These are phyloP conservation scores for Staphylotrichum tortipilum DNA, from an alignment of 495 filamentous ascomycete species.

Conservation along the genomic window DNA sequence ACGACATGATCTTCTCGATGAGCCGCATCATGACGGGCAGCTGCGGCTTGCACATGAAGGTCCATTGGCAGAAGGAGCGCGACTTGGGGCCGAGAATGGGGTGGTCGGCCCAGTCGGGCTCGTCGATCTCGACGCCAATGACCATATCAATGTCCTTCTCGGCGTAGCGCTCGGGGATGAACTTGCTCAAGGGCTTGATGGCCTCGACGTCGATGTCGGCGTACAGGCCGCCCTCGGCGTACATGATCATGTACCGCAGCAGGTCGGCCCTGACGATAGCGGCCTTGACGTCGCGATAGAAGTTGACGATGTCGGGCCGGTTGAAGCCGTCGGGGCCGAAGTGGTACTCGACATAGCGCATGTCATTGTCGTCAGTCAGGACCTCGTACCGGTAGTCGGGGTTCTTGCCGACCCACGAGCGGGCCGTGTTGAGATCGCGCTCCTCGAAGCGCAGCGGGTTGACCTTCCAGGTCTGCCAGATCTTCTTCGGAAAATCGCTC, in stretches of 20 bases:
- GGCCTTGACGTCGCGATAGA: conserved; percentile 47
- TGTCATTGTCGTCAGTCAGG: conserved; percentile 52
- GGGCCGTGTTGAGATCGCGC: conserved; percentile 43
- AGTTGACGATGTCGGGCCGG: conserved; percentile 51
- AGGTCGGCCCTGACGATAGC: conserved; percentile 55
- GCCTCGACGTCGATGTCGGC: conserved; percentile 52
- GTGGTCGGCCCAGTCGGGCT: conserved; percentile 52
- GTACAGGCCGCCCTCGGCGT: conserved; percentile 49
- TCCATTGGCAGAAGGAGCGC: conserved; percentile 61
- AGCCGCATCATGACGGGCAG: conserved; percentile 55
- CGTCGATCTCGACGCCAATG: conserved; percentile 57
- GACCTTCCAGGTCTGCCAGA: conserved; percentile 64
- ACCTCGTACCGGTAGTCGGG: conserved; percentile 55
- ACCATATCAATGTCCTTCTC: conserved; percentile 49
- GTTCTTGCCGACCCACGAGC: conserved; percentile 51
- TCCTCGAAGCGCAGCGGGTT: conserved; percentile 49
- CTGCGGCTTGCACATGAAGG: conserved; percentile 54
- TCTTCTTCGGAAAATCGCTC: conserved; percentile 30
- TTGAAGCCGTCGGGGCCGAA: conserved; percentile 50
- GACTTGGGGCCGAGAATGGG: conserved; percentile 54
- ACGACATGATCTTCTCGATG: conserved; percentile 51
- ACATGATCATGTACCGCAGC: conserved; percentile 50
- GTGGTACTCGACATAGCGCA: conserved; percentile 50
- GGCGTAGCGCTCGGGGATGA: conserved; percentile 44
- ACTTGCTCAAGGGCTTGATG: conserved; percentile 38